These are phyloP conservation scores for Neoarthrinium moseri DNA, from an alignment of 2,329 filamentous ascomycete genomes.

Conservation along the genomic window DNA sequence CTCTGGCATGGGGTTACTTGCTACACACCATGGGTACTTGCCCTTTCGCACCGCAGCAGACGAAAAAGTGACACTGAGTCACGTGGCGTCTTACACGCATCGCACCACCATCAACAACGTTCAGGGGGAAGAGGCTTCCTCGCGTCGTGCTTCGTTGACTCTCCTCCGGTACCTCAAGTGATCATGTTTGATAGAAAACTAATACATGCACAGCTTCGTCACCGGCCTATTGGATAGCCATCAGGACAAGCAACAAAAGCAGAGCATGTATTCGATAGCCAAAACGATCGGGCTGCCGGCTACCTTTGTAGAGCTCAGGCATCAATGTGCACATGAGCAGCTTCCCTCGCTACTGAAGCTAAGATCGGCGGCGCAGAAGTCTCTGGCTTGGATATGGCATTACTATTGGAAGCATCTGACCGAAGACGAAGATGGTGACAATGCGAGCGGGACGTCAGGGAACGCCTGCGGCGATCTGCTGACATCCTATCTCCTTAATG, in stretches of 20 bases:
- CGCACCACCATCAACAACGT: too few relatives aligned
- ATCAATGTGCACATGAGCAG: constrained; percentile 88
- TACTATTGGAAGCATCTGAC: constrained; percentile 73
- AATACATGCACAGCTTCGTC: constrained; percentile 60
- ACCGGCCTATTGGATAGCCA: constrained; percentile 77
- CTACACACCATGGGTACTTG: too few relatives aligned
- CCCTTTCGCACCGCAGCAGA: too few relatives aligned
- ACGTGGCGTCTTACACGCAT: too few relatives aligned
- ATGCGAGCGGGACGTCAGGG: background rate
- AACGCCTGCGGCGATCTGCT: constrained; percentile 32
- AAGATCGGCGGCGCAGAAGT: constrained; percentile 66
- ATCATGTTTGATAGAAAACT: too few relatives aligned
- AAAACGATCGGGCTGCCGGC: constrained; percentile 68
- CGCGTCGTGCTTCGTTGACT: background rate
- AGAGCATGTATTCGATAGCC: constrained; percentile 72
- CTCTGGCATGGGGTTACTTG: too few relatives aligned
- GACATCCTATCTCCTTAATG: constrained; percentile 33
- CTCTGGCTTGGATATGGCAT: constrained; percentile 82
- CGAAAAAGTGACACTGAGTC: too few relatives aligned
- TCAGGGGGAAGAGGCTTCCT: too few relatives aligned
- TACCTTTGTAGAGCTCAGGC: constrained; percentile 83
- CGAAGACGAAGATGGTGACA: constrained; percentile 8
- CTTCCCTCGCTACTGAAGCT: constrained; percentile 74
- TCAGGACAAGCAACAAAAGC: constrained; percentile 64
- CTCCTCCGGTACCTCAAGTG: too few relatives aligned